Conservation (phyloP, 2,329 filamentous ascomycete species). For the Coleophoma eucalyptorum region DNA sequence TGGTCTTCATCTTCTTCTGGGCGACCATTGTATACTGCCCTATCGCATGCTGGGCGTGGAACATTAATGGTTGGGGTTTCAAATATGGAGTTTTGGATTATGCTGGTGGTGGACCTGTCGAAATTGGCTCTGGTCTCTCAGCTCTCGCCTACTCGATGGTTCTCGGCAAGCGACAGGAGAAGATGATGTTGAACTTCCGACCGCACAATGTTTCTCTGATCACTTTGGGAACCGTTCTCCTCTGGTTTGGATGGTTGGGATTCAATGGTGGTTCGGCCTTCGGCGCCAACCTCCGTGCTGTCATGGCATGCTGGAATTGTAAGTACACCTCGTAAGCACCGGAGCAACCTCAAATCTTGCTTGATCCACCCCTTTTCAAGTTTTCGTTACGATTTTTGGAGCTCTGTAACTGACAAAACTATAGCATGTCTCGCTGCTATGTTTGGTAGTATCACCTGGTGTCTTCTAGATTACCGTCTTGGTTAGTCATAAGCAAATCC, state of each 20-base stretch:
- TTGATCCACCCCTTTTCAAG: too few relatives aligned
- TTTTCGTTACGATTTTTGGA: too few relatives aligned
- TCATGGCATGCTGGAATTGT: slow-evolving; percentile 98
- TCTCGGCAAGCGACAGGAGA: slow-evolving; percentile 92
- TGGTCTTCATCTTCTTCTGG: slow-evolving; percentile 97
- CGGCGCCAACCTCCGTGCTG: slow-evolving; percentile 87
- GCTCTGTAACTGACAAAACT: too few relatives aligned
- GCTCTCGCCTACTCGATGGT: slow-evolving; percentile 95
- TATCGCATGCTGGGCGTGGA: slow-evolving; percentile 95
- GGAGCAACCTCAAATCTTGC: too few relatives aligned
- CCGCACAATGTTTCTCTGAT: slow-evolving; percentile 98
- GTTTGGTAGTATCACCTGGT: slow-evolving; percentile 91
- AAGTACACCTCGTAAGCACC: too few relatives aligned
- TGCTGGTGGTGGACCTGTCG: slow-evolving; percentile 93
- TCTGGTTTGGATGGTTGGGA: slow-evolving; percentile 98
- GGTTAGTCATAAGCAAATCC: slow-evolving; percentile 27
- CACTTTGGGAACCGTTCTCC: slow-evolving; percentile 88
- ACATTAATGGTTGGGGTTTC: slow-evolving; percentile 87
- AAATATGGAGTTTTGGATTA: slow-evolving; percentile 93
- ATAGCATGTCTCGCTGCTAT: slow-evolving; percentile 67
- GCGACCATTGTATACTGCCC: slow-evolving; percentile 97
- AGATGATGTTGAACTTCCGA: slow-evolving; percentile 99
- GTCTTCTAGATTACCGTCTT: slow-evolving; percentile 90
- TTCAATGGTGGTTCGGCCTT: slow-evolving; percentile 98
- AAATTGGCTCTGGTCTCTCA: slow-evolving; percentile 91